phyloP scores from a whole-genome alignment of 2,329 filamentous ascomycete species.

The Bipolaris zeicola region DNA sequence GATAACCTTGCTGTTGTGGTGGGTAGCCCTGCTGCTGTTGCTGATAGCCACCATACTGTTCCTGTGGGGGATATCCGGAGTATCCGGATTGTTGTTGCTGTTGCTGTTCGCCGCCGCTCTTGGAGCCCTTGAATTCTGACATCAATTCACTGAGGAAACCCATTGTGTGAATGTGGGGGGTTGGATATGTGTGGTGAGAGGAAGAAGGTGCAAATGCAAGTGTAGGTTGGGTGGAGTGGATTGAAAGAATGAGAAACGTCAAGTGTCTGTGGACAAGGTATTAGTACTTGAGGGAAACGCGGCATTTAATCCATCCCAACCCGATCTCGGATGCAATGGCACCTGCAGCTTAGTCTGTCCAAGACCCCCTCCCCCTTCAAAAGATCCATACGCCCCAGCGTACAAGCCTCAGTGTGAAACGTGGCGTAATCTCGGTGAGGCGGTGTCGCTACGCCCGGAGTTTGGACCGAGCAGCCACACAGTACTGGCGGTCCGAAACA shows the following conservation, averaged over 20 bases:
- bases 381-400: conserved; percentile 9
- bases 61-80: not conserved
- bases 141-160: conserved; percentile 29
- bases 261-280: not conserved
- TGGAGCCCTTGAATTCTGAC: conserved; percentile 21
- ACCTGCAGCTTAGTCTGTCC: conserved; percentile 7
- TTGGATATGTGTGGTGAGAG: not conserved
- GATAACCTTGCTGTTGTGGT: not conserved
- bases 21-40: conserved; percentile 17
- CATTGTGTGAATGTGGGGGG: conserved; percentile 18
- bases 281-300: conserved; percentile 1
- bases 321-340: not conserved
- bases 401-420: conserved; percentile 11
- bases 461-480: not conserved
- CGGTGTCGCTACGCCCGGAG: conserved; percentile 3
- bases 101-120: not conserved
- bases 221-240: not conserved
- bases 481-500: not conserved
- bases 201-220: not conserved
- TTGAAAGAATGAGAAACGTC: not conserved
- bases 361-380: not conserved
- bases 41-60: conserved; percentile 1
- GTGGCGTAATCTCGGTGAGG: conserved; percentile 12
- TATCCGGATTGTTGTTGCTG: conserved; percentile 11
- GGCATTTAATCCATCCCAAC: conserved; percentile 18